phyloP scores from a whole-genome alignment of 2,329 filamentous ascomycete genomes.

The Ceratocystis smalleyi region DNA sequence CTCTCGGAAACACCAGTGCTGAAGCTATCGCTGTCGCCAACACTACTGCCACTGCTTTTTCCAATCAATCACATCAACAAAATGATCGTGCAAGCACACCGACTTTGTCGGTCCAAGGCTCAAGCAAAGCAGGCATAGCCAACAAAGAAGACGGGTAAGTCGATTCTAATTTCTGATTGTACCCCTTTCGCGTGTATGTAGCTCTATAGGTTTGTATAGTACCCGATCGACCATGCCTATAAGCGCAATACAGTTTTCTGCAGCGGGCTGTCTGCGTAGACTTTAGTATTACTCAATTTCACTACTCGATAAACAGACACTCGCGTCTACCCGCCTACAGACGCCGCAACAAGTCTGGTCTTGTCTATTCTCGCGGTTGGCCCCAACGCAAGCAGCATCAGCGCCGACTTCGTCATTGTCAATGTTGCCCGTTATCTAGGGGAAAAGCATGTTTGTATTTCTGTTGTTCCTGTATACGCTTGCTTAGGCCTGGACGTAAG shows the following conservation, averaged over 20 bases:
- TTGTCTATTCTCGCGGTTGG: neutral
- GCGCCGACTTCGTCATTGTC: too few species aligned
- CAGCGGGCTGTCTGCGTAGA: too few species aligned
- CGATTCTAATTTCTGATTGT: neutral
- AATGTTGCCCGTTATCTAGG: neutral
- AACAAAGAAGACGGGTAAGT: constrained; percentile 33
- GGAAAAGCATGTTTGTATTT: neutral
- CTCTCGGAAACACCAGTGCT: constrained; percentile 30
- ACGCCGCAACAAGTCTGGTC: too few species aligned
- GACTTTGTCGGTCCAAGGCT: constrained; percentile 21
- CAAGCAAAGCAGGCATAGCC: constrained; percentile 41
- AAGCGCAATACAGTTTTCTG: neutral
- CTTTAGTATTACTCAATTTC: too few species aligned
- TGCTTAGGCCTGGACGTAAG: neutral
- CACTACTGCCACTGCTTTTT: constrained; percentile 12
- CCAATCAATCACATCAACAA: constrained; percentile 17
- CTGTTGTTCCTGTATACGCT: neutral
- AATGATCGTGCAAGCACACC: constrained; percentile 24
- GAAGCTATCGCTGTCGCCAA: constrained; percentile 16
- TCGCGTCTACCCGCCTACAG: too few species aligned
- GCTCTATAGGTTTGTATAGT: constrained; percentile 1
- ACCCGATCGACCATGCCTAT: neutral
- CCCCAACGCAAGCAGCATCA: too few species aligned
- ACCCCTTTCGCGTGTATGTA: constrained; percentile 3
- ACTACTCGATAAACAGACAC: too few species aligned